A percentile compares a stretch with the other conserved stretches of the same genome.
Conservation (phyloP, 345 rosid genomes). For the Sapria himalayana region DNA sequence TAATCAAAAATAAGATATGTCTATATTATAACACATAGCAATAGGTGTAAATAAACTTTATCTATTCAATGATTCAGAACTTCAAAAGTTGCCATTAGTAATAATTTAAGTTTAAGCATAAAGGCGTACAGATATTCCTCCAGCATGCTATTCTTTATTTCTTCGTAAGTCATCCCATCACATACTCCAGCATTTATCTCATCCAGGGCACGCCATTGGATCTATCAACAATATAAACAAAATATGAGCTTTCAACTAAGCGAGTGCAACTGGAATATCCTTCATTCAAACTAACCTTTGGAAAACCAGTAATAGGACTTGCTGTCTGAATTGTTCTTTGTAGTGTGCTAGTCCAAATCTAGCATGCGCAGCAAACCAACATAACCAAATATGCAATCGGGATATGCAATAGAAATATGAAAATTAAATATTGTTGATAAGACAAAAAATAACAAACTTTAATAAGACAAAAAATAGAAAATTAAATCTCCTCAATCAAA, state of each 20-base stretch:
- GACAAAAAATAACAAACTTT: too few relatives aligned
- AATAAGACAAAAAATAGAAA: too few relatives aligned
- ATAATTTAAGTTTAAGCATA: too few relatives aligned
- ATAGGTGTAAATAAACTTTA: too few relatives aligned
- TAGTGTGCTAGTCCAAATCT: slow-evolving; percentile 99
- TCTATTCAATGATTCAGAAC: too few relatives aligned
- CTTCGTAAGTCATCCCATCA: slow-evolving; percentile 98
- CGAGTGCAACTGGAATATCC: slow-evolving; percentile 1
- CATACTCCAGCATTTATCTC: slow-evolving; percentile 98
- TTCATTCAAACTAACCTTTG: slow-evolving; percentile 41
- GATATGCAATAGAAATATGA: too few relatives aligned
- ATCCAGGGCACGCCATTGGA: slow-evolving; percentile 99
- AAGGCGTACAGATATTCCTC: slow-evolving; percentile 85
- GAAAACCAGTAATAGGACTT: slow-evolving; percentile 70
- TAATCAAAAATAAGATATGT: too few relatives aligned
- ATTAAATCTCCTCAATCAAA: too few relatives aligned
- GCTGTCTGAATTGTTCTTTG: slow-evolving; percentile 84
- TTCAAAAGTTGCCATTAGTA: too few relatives aligned
- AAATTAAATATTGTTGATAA: too few relatives aligned
- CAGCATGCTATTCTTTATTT: slow-evolving; percentile 76
- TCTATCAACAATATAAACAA: slow-evolving; percentile 21
- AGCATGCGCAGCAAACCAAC: slow-evolving; percentile 1
- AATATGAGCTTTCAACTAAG: neutral
- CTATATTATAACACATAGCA: too few relatives aligned
- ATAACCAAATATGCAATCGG: too few relatives aligned